Conservation (phyloP, 208 protist species). For the Wallacemonas sp. region DNA sequence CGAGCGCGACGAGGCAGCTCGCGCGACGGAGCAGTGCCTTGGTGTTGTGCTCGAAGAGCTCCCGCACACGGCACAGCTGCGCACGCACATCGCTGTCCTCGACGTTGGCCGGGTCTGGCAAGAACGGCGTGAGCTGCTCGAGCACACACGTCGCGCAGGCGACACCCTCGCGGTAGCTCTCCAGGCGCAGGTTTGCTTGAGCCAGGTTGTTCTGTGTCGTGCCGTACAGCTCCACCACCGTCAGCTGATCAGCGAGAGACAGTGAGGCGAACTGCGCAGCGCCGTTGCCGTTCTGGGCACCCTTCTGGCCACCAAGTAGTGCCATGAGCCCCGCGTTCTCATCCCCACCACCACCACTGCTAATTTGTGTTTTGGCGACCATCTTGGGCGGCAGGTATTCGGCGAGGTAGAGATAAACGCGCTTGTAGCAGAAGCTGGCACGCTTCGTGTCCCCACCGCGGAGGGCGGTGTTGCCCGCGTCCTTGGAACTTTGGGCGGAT, state of each 20-base stretch:
- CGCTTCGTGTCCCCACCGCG: conserved; percentile 30
- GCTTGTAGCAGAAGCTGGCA: conserved; percentile 75
- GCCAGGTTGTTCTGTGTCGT: conserved; percentile 59
- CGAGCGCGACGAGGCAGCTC: conserved; percentile 33
- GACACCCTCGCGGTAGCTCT: conserved; percentile 46
- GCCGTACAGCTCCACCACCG: conserved; percentile 38
- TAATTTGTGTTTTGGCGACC: neutral
- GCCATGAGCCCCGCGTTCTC: conserved; percentile 21
- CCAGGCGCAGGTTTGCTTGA: conserved; percentile 44
- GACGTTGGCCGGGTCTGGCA: neutral
- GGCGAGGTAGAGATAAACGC: conserved; percentile 59
- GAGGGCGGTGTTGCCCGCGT: conserved; percentile 50
- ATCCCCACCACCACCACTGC: neutral
- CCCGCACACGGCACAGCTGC: neutral
- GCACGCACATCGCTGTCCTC: neutral
- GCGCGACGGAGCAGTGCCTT: conserved; percentile 77
- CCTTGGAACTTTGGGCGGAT: conserved; percentile 46
- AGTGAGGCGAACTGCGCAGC: neutral
- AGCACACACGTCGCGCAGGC: conserved; percentile 40
- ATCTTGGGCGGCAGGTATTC: conserved; percentile 50
- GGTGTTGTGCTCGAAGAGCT: conserved; percentile 16
- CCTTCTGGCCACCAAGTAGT: conserved; percentile 12
- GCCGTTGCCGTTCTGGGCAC: neutral
- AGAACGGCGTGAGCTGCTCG: conserved; percentile 13
- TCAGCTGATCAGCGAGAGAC: conserved; percentile 7